These are phyloP conservation scores for Amphirosellinia nigrospora DNA, from an alignment of 495 filamentous ascomycete species.

Conservation along the genomic window DNA sequence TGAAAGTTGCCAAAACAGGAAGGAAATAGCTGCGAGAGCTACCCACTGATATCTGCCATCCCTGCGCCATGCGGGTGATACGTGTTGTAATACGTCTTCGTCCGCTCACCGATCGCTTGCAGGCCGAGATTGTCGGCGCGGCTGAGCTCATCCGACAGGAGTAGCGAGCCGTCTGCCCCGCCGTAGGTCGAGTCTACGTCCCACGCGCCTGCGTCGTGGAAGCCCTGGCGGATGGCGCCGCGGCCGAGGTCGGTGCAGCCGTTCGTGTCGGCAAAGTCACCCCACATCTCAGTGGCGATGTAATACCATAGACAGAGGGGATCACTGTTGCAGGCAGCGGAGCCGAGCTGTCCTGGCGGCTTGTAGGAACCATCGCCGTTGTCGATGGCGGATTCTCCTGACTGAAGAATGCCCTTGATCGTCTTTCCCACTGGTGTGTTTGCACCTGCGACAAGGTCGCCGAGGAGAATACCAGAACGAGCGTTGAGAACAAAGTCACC, in stretches of 20 bases:
- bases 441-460: conserved; percentile 40
- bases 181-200: conserved; percentile 41
- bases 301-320: conserved; percentile 52
- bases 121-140: conserved; percentile 42
- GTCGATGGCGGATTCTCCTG: conserved; percentile 31
- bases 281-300: conserved; percentile 47
- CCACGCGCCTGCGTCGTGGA: conserved; percentile 49
- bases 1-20: too few species aligned
- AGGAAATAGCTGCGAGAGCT: too few species aligned
- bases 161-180: conserved; percentile 50
- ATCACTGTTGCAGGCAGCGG: conserved; percentile 38
- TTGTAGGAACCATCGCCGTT: conserved; percentile 28
- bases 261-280: conserved; percentile 33
- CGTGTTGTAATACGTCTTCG: conserved; percentile 38
- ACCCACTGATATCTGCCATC: conserved; percentile 52
- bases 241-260: conserved; percentile 41
- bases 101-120: conserved; percentile 39
- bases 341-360: conserved; percentile 33
- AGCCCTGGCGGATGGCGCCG: conserved; percentile 49
- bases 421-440: conserved; percentile 32
- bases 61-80: conserved; percentile 41
- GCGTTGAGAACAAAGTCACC: conserved; percentile 26
- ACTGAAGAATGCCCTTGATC: conserved; percentile 39
- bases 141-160: conserved; percentile 39
- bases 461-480: conserved; percentile 41